Evolutionary conservation across 176 grass and related monocot species (phyloP).

Genomic region (Cocos nucifera): DNA sequence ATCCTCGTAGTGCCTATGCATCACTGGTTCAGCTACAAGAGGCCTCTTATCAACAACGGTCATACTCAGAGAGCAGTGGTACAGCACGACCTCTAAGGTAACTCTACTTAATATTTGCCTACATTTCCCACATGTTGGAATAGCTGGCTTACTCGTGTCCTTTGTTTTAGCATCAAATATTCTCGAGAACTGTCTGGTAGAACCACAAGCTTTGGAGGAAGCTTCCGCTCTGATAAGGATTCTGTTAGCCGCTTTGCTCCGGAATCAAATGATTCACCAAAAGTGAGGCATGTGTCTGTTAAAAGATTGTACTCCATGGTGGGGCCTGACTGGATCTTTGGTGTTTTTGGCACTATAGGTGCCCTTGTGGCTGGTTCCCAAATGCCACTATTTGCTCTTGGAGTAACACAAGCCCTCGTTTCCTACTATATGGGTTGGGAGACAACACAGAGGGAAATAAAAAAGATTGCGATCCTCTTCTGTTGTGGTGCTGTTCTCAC

Average conservation of each 20-base stretch:
- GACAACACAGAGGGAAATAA: constrained; percentile 68
- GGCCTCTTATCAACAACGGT: constrained; percentile 18
- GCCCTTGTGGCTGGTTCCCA: constrained; percentile 77
- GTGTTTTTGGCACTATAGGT: constrained; percentile 59
- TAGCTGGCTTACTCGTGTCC: background rate
- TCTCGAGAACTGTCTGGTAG: constrained; percentile 72
- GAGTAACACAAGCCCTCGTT: constrained; percentile 95
- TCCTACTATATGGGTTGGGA: constrained; percentile 99
- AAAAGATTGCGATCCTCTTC: constrained; percentile 79
- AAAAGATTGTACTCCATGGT: constrained; percentile 87
- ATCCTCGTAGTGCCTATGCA: constrained; percentile 47
- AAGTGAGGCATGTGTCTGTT: constrained; percentile 56
- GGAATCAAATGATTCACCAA: constrained; percentile 33
- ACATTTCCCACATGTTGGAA: too few species aligned
- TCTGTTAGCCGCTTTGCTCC: constrained; percentile 45
- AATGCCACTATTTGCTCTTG: constrained; percentile 90
- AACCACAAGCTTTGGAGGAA: constrained; percentile 57
- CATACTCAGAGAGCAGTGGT: constrained; percentile 44
- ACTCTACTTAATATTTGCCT: too few species aligned
- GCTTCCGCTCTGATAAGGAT: constrained; percentile 92
- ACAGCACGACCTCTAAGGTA: constrained; percentile 63
- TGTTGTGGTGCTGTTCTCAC: constrained; percentile 69
- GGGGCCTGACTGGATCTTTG: constrained; percentile 73
- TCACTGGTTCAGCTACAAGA: constrained; percentile 85
- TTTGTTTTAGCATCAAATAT: constrained; percentile 46